phyloP scores from a whole-genome alignment of 108 stramenopile species.

The Aurantiochytrium sp. region DNA sequence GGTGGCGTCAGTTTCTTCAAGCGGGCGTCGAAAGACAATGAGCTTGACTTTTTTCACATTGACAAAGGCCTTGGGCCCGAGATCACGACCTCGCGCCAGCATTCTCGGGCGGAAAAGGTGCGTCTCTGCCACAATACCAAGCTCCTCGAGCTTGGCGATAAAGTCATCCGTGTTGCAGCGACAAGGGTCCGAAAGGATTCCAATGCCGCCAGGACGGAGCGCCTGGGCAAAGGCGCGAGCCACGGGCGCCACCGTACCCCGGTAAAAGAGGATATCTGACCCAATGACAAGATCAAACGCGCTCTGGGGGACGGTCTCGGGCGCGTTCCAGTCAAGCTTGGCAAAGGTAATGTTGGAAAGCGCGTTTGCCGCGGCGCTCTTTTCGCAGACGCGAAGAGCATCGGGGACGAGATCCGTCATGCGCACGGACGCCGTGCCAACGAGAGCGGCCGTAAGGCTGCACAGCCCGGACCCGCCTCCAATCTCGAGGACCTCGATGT shows the following conservation, averaged over 20 bases:
- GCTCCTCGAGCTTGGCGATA: not conserved
- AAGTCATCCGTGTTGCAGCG: conserved; percentile 14
- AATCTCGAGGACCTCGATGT: not conserved
- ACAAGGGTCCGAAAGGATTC: not conserved
- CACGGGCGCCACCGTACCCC: not conserved
- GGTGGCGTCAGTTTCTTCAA: not conserved
- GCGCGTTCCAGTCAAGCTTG: not conserved
- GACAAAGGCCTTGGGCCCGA: not conserved
- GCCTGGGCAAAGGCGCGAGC: not conserved
- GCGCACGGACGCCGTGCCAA: not conserved
- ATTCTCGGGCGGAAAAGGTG: not conserved
- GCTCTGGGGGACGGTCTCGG: not conserved
- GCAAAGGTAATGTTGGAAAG: not conserved
- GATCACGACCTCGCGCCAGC: not conserved
- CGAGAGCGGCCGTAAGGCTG: not conserved
- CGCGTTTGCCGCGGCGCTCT: not conserved
- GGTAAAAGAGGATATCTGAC: not conserved
- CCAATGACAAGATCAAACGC: not conserved
- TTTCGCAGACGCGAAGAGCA: not conserved
- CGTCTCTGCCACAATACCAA: not conserved
- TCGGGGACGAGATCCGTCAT: conserved; percentile 3
- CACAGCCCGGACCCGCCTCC: not conserved
- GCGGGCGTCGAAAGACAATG: not conserved
- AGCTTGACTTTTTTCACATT: conserved; percentile 14
- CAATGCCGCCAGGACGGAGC: not conserved